phyloP scores from a whole-genome alignment of 805 yeast species.

The Kuraishia ogatae region DNA sequence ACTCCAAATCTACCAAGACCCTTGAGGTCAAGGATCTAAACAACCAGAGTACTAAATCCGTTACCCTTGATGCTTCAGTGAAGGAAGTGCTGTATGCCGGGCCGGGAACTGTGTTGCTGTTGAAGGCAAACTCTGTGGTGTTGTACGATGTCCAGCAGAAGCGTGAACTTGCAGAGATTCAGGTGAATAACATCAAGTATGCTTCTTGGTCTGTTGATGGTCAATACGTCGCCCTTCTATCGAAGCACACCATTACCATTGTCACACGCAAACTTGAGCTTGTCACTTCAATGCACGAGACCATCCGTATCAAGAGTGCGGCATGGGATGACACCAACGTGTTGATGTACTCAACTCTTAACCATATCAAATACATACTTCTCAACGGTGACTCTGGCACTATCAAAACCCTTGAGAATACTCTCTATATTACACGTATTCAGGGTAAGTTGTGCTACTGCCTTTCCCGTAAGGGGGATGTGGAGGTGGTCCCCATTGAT shows the following conservation, averaged over 20 bases:
- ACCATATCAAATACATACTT: constrained; percentile 89
- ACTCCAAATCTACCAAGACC: constrained; percentile 51
- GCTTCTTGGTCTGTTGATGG: constrained; percentile 86
- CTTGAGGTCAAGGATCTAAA: constrained; percentile 78
- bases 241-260: constrained; percentile 88
- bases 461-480: constrained; percentile 77
- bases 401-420: constrained; percentile 83
- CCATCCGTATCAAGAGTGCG: constrained; percentile 92
- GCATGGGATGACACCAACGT: constrained; percentile 96
- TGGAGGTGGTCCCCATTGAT: constrained; percentile 71
- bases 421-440: constrained; percentile 73
- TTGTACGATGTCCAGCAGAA: constrained; percentile 91
- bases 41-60: constrained; percentile 73
- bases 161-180: constrained; percentile 60
- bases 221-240: constrained; percentile 75
- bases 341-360: constrained; percentile 84
- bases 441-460: constrained; percentile 67
- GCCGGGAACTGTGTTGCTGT: constrained; percentile 74
- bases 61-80: constrained; percentile 58
- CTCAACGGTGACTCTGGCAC: constrained; percentile 95
- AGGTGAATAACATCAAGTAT: constrained; percentile 76
- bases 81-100: constrained; percentile 70
- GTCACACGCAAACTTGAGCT: constrained; percentile 73
- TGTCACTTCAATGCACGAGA: constrained; percentile 85
- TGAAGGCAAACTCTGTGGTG: constrained; percentile 65